phyloP scores from a whole-genome alignment of 2,329 filamentous ascomycete species.

The Diaporthe citriasiana region DNA sequence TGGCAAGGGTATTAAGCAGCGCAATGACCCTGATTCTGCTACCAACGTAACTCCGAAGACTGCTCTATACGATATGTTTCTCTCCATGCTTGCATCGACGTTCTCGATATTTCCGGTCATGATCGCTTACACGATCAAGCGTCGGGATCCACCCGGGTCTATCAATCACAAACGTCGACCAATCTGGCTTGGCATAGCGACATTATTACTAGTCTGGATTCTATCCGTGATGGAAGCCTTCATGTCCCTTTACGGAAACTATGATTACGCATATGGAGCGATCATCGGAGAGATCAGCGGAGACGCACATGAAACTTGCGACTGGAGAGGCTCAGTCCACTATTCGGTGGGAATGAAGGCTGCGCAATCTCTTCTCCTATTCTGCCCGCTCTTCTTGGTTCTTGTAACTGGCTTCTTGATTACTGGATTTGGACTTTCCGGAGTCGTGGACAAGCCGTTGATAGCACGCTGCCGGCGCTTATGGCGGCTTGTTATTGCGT shows the following conservation, averaged over 20 bases:
- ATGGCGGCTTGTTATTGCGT: not conserved
- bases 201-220: not conserved
- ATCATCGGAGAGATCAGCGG: not conserved
- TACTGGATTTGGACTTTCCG: not conserved
- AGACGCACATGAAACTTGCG: not conserved
- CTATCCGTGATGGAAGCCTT: not conserved
- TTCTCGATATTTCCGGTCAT: conserved; percentile 7
- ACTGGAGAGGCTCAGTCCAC: not conserved
- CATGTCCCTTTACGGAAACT: not conserved
- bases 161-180: not conserved
- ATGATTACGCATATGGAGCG: not conserved
- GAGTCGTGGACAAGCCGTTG: not conserved
- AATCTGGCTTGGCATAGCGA: not conserved
- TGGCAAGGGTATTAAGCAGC: not conserved
- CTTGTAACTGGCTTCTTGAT: not conserved
- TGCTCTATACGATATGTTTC: not conserved
- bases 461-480: not conserved
- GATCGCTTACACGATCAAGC: not conserved
- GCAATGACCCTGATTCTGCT: not conserved
- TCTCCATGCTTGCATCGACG: not conserved
- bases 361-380: not conserved
- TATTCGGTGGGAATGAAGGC: not conserved
- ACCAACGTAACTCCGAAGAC: not conserved
- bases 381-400: not conserved
- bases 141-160: not conserved